Evolutionary conservation across 2,329 filamentous ascomycete genomes (phyloP), one percentile per base, ranked within the genome.

Genomic region (Neobulgaria alba): DNA sequence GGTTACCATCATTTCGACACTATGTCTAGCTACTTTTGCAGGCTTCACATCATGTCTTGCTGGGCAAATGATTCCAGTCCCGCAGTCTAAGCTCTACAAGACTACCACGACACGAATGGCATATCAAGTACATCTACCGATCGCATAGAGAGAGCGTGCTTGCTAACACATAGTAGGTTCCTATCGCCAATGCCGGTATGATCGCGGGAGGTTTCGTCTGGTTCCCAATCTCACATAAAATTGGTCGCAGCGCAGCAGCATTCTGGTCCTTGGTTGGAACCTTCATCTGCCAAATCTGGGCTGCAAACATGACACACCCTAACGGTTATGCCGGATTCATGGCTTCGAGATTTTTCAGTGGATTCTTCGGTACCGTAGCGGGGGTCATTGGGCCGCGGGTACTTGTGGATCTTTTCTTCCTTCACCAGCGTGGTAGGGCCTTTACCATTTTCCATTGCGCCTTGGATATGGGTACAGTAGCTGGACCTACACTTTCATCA

Each of bases 371-470:
- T 21, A 57, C 57, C 5, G 53, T 64, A 7, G 53, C 62, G 21
- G 56, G 59, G 31, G 52, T 64, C 21, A 53, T 68, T 20, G 64
- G 64, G 8, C 58, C 62, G 16, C 50, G 62, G 18, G 60, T 63
- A 17, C 57, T 68, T 17, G 59, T 63, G n/a, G 64, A 67, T 40
- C 31, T 66, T 33, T 67, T 66, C 49, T 67, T 67, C 46, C 48
- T 67, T 14, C 64, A 67, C 36, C 61, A 66, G 42, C 57, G 64
- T 5, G 64, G 65, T 5, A 53, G 61, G 20, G 62, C 61, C 9
- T 66, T 66, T 31, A 62, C 58, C 0, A 49, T 57, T 18, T 56
- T 64, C 19, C 57, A 63, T 17, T 57, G 61, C 36, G 45, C 55
- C 0, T 54, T 65, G 15, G 52, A 64, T 12, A 61, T 65, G 23